These are phyloP conservation scores for Bryoglossum gracile DNA, from an alignment of 495 filamentous ascomycete genomes.

Conservation along the genomic window DNA sequence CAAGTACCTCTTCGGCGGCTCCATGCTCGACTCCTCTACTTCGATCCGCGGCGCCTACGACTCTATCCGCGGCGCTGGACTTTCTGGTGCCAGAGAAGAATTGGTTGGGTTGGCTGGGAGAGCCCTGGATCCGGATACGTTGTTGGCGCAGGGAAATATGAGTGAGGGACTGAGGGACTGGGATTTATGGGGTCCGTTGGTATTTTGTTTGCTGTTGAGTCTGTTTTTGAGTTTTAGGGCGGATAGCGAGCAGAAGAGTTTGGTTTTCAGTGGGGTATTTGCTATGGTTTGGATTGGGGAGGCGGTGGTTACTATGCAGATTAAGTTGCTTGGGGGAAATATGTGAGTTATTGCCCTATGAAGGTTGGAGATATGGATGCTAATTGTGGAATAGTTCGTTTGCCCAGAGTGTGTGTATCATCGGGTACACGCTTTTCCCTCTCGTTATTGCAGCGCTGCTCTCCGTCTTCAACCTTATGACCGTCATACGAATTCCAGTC, in stretches of 20 bases:
- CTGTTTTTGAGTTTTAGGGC: conserved; percentile 76
- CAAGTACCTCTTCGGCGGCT: conserved; percentile 82
- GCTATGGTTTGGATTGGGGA: conserved; percentile 94
- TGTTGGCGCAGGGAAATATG: conserved; percentile 71
- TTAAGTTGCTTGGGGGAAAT: conserved; percentile 93
- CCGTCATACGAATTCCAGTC: conserved; percentile 76
- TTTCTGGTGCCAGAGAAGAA: conserved; percentile 53
- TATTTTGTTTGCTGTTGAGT: conserved; percentile 85
- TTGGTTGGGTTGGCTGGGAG: conserved; percentile 49
- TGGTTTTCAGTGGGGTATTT: conserved; percentile 95
- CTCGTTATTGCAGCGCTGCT: conserved; percentile 88
- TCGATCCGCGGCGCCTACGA: conserved; percentile 46
- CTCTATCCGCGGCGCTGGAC: conserved; percentile 39
- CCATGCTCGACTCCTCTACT: conserved; percentile 55
- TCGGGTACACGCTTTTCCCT: conserved; percentile 98
- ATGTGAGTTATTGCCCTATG: conserved; percentile 62
- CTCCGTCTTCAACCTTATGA: conserved; percentile 69
- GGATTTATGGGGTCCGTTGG: conserved; percentile 94
- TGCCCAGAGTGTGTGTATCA: conserved; percentile 94
- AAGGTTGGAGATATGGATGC: conserved; percentile 5
- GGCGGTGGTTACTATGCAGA: conserved; percentile 96
- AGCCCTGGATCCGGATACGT: conserved; percentile 56
- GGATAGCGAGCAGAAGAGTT: conserved; percentile 64
- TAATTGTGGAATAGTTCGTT: conserved; percentile 61
- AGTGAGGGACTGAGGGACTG: conserved; percentile 83